Evolutionary conservation across 306 rosid species (phyloP), one percentile per base, ranked within the genome.

Genomic region (Cucurbita moschata): DNA sequence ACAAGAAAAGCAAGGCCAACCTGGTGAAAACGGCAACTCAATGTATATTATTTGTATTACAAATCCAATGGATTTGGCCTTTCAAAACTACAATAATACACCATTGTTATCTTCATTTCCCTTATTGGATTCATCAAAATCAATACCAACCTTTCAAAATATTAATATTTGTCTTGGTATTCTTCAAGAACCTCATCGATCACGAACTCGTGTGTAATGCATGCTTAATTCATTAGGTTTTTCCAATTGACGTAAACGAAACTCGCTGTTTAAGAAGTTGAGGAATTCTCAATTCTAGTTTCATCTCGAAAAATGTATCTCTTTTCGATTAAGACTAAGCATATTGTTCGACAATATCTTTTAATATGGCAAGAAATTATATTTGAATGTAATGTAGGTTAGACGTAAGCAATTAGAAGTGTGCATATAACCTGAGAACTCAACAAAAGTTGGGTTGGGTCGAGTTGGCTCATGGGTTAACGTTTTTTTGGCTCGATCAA

Each of bases 1-100:
- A n/a, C 61, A 46, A 40, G 42, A 62, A 75, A 75, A 42, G 56
- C 50, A 64, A 35, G 50, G 62, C 50, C 47, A 47, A 46, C 74
- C 53, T 64, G 73, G 44, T 63, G 42, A 63, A 76, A 76, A 76
- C 65, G 79, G 70, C 74, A 38, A 50, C 73, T 67, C 72, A 19
- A 10, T 43, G 8, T 64, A 42, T n/a, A 64, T 64, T 38, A 62
- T 65, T 40, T 67, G 40, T 46, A 67, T 19, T 26, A 67, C 13
- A 67, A 67, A 67, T 67, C 55, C 55, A 67, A 10, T 67, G 72
- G 69, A 62, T 38, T 62, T 62, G 69, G 69, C 69, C 69, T 62
- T 62, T 50, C 39, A 47, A 62, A 62, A 62, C 47, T 62, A 62
- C 69, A 60, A 60, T 40, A 30, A 61, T 61, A 30, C 19, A 61